phyloP scores from a whole-genome alignment of 2,329 filamentous ascomycete genomes.

The Leptographium flavum region DNA sequence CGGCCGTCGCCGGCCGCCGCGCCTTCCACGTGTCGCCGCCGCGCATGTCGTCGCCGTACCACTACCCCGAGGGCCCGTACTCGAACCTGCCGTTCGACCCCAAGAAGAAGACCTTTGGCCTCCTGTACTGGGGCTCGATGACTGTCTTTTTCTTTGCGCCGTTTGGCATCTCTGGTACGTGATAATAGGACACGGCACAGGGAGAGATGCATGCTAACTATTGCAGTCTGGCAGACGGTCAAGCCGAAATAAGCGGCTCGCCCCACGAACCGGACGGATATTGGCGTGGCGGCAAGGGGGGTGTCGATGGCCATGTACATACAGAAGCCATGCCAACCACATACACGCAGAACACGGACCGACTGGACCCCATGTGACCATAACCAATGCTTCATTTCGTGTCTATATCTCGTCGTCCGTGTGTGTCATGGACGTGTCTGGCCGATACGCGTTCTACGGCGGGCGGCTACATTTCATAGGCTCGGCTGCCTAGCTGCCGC shows the following conservation, averaged over 20 bases:
- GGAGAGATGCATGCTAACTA: neutral
- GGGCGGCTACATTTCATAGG: neutral
- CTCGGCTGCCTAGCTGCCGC: conserved; percentile 3
- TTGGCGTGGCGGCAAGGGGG: neutral
- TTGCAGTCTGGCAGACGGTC: conserved; percentile 35
- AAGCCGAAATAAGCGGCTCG: conserved; percentile 26
- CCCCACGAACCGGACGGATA: neutral
- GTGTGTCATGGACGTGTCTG: too few species aligned
- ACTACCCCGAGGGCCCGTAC: conserved; percentile 94
- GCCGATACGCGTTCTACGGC: too few species aligned
- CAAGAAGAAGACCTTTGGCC: conserved; percentile 67
- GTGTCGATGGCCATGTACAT: conserved; percentile 7
- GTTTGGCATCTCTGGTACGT: conserved; percentile 49
- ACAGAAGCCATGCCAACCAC: neutral
- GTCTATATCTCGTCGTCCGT: too few species aligned
- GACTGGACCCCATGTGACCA: neutral
- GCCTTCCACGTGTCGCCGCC: conserved; percentile 84
- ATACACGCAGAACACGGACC: too few species aligned
- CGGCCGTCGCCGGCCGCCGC: conserved; percentile 50
- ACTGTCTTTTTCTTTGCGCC: conserved; percentile 43
- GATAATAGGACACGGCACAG: neutral
- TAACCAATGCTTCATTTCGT: too few species aligned
- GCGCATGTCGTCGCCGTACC: conserved; percentile 81
- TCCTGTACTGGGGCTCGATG: conserved; percentile 68
- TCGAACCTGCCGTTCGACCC: conserved; percentile 97